These are phyloP conservation scores for Aspergillus sp. DNA, from an alignment of 2,329 filamentous ascomycete genomes.

Conservation along the genomic window DNA sequence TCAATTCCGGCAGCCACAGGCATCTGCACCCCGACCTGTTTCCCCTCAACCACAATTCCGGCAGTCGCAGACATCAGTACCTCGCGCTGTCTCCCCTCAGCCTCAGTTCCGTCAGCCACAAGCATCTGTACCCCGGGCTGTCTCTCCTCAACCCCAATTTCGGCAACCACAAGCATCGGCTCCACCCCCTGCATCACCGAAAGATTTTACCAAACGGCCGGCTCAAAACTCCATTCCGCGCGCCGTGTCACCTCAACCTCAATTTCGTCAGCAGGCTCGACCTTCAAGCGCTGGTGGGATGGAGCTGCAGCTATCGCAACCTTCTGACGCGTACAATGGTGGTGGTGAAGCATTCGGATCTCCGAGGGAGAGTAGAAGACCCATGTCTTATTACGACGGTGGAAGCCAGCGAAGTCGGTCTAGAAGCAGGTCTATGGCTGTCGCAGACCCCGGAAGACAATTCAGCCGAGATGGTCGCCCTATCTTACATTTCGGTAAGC, in stretches of 20 bases:
- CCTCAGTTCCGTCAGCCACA: not conserved
- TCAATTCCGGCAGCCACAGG: conserved; percentile 47
- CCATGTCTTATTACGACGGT: conserved; percentile 53
- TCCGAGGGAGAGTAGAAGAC: conserved; percentile 46
- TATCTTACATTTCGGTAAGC: conserved; percentile 91
- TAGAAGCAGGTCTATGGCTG: conserved; percentile 86
- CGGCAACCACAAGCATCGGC: not conserved
- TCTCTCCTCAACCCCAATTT: not conserved
- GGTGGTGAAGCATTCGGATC: conserved; percentile 39
- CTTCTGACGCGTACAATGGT: conserved; percentile 61
- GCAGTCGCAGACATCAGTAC: not conserved
- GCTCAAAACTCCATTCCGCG: conserved; percentile 4
- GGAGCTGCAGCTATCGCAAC: conserved; percentile 69
- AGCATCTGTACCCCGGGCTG: not conserved
- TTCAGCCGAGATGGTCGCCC: conserved; percentile 84
- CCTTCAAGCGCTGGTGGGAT: conserved; percentile 60
- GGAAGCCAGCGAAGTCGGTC: conserved; percentile 57
- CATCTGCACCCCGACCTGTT: conserved; percentile 1
- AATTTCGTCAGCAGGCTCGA: conserved; percentile 43
- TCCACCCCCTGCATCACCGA: not conserved
- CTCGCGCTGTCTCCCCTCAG: conserved; percentile 1
- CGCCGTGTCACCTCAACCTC: conserved; percentile 11
- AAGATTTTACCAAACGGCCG: conserved; percentile 2
- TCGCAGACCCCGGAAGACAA: conserved; percentile 68
- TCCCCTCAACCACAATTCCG: conserved; percentile 17